Evolutionary conservation across 208 protist species (phyloP).

Genomic region (Hexamita inflata): DNA sequence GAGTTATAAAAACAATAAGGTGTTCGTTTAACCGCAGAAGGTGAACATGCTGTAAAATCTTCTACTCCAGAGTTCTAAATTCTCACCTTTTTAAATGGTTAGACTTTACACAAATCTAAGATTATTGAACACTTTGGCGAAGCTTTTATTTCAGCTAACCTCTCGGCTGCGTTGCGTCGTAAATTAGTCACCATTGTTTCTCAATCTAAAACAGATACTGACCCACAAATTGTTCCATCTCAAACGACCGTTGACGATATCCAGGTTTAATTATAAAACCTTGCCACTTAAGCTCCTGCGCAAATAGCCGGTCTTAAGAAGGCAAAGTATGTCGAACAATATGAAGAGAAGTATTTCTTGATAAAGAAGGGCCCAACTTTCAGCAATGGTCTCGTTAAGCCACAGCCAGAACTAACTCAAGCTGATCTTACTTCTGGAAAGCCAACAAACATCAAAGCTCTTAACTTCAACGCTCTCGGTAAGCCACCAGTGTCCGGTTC

Average conservation of each 20-base stretch:
- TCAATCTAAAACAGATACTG: too few relatives aligned
- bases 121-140: background rate
- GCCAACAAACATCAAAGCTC: conserved; percentile 11
- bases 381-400: background rate
- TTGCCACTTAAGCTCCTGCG: background rate
- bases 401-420: background rate
- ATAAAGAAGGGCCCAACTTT: background rate
- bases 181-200: background rate
- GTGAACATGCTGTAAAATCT: background rate
- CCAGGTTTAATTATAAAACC: background rate
- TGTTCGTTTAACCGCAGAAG: background rate
- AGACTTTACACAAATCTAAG: background rate
- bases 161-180: background rate
- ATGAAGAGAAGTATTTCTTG: background rate
- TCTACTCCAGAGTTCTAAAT: background rate
- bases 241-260: background rate
- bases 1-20: background rate
- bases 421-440: background rate
- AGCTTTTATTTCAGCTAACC: background rate
- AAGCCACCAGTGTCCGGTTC: background rate
- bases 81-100: background rate
- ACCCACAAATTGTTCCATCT: background rate
- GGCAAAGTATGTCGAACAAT: background rate
- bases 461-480: conserved; percentile 18
- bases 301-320: background rate